Evolutionary conservation across 1,139 yeast genomes (phyloP), one percentile per base, ranked within the genome.

Genomic region (Spencermartinsiella ligniputridi): DNA sequence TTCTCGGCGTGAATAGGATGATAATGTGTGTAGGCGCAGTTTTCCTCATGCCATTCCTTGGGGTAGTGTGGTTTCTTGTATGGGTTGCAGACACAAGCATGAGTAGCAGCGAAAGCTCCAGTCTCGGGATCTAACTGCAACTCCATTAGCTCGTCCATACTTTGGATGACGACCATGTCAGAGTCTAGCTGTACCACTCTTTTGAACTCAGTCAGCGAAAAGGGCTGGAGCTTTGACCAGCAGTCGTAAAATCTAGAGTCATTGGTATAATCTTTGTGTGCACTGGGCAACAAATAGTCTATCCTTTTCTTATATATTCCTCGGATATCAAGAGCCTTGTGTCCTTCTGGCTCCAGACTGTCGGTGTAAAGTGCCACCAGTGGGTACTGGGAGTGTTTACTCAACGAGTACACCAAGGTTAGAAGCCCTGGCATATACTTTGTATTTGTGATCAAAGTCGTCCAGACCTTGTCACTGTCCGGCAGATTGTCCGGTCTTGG

Each of bases 41-140:
- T 76, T 37, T 61, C 66, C 2, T 66, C 63, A 2, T 65, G 52
- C 82, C 82, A 77, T 49, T 72, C 65, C 40, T 53, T 49, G n/a
- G 83, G 83, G 50, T 77, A 77, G 52, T 77, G 79, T 1, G 68
- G 53, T 49, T 70, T 69, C 20, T 67, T 56, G 56, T 71, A 65
- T 2, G 83, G 82, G 50, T 77, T 77, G 59, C 82, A 77, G 17
- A 75, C 78, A 57, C 83, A 77, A 1, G 81, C 81, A 52, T 77
- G 78, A n/a, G 75, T 59, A 0, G 81, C 80, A 0, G 80, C 82
- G 61, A 76, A 76, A 2, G 66, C 68, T 2, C 57, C 58, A 17
- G 57, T 54, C 35, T 61, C 51, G 1, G 53, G 58, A 36, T 58
- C 52, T 29, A 74, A 57, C 15, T 63, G 61, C 25, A 75, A 42